phyloP scores from a whole-genome alignment of 768 basidiomycete species.

The Lyophyllum atratum region DNA sequence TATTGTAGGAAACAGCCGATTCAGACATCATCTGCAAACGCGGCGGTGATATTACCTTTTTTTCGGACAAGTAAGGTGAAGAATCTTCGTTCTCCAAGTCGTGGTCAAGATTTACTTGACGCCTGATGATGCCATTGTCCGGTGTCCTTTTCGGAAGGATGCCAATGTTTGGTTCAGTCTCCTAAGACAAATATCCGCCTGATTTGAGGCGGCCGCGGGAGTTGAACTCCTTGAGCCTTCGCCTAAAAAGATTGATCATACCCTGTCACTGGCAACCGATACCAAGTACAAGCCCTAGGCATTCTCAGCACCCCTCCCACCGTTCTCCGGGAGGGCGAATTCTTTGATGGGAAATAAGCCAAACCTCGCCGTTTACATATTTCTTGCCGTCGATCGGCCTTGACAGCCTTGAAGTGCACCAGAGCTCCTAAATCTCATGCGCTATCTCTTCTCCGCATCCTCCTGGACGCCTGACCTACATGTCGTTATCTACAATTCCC shows the following conservation, averaged over 20 bases:
- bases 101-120: no score
- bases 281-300: neutral
- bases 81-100: no score
- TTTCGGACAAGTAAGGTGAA: no score
- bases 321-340: neutral
- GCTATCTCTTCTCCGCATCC: neutral
- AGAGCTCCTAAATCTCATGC: neutral
- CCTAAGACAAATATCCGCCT: neutral
- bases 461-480: neutral
- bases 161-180: neutral
- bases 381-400: neutral
- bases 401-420: neutral
- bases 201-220: neutral
- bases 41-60: no score
- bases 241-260: neutral
- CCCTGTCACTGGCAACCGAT: neutral
- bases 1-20: no score
- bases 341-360: neutral
- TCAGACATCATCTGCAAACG: no score
- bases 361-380: neutral
- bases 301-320: neutral
- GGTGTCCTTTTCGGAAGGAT: neutral
- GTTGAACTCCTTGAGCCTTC: neutral
- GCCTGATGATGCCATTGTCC: no score
- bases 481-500: neutral